These are phyloP conservation scores for Microascus cirrosus DNA, from an alignment of 2,329 filamentous ascomycete genomes.

Conservation along the genomic window DNA sequence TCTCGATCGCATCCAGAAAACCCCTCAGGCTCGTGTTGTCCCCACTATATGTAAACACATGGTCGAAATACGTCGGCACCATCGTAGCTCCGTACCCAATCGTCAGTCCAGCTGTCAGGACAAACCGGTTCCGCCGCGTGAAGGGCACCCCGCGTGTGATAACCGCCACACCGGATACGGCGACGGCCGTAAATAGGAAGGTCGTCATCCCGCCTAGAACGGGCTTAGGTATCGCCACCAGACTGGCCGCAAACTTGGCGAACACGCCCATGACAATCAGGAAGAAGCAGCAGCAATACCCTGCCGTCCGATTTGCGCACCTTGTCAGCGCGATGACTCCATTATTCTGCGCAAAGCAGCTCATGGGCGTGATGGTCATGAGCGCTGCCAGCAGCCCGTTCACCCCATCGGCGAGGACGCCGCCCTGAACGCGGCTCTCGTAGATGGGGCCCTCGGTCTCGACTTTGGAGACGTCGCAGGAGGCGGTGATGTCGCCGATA, in stretches of 20 bases:
- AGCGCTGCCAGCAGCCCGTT: slow-evolving; percentile 66
- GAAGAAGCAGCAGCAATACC: slow-evolving; percentile 68
- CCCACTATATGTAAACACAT: slow-evolving; percentile 63
- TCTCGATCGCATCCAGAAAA: slow-evolving; percentile 62
- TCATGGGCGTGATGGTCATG: slow-evolving; percentile 72
- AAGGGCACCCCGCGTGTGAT: slow-evolving; percentile 59
- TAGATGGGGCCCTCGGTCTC: slow-evolving; percentile 63
- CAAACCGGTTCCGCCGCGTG: slow-evolving; percentile 71
- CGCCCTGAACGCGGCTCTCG: slow-evolving; percentile 69
- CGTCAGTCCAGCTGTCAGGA: slow-evolving; percentile 63
- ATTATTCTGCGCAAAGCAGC: slow-evolving; percentile 75
- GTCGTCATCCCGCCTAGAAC: slow-evolving; percentile 66
- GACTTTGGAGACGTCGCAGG: slow-evolving; percentile 67
- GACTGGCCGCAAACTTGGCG: slow-evolving; percentile 69
- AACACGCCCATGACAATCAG: slow-evolving; percentile 73
- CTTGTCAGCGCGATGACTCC: slow-evolving; percentile 73
- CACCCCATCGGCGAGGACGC: slow-evolving; percentile 65
- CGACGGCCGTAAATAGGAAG: slow-evolving; percentile 68
- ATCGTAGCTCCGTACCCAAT: slow-evolving; percentile 63
- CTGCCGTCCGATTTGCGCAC: slow-evolving; percentile 71
- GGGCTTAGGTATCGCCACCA: slow-evolving; percentile 61
- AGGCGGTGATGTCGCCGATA: slow-evolving; percentile 71
- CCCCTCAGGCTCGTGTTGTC: slow-evolving; percentile 56
- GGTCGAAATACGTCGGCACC: slow-evolving; percentile 54
- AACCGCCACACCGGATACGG: slow-evolving; percentile 68